These are phyloP conservation scores for Gossypium mustelinum DNA, from an alignment of 345 rosid species.

Conservation along the genomic window DNA sequence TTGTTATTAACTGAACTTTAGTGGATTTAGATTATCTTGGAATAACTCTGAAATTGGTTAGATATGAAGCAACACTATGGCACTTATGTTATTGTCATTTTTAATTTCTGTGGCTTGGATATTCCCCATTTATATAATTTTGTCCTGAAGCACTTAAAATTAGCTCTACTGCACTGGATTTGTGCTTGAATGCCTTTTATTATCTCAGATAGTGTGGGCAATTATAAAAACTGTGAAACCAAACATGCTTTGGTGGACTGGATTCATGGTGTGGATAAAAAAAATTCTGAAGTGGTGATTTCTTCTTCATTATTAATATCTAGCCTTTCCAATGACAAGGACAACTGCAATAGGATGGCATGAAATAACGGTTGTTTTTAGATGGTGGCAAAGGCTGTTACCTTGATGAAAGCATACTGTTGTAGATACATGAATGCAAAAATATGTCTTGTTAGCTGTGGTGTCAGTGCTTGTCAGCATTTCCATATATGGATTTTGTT, in stretches of 20 bases:
- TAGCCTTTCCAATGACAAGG: background rate
- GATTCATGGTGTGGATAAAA: background rate
- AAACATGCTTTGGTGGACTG: background rate
- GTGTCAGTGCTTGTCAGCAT: background rate
- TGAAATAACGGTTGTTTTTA: background rate
- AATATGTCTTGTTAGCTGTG: background rate
- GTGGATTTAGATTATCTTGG: conserved; percentile 7
- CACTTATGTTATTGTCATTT: background rate
- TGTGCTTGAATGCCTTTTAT: background rate
- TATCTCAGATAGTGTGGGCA: background rate
- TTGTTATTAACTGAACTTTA: background rate
- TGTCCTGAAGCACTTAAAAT: background rate
- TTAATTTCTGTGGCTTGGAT: background rate
- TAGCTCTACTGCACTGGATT: background rate
- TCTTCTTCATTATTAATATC: background rate
- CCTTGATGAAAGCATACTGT: conserved; percentile 1
- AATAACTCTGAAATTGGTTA: background rate
- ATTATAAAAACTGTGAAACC: background rate
- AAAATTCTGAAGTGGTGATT: background rate
- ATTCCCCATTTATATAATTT: background rate
- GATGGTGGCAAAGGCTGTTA: background rate
- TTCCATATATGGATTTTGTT: background rate
- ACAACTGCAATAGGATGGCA: background rate
- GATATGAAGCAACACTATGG: background rate
- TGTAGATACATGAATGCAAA: background rate